These are phyloP conservation scores for Colletotrichum horii DNA, from an alignment of 2,329 filamentous ascomycete genomes.

Conservation along the genomic window DNA sequence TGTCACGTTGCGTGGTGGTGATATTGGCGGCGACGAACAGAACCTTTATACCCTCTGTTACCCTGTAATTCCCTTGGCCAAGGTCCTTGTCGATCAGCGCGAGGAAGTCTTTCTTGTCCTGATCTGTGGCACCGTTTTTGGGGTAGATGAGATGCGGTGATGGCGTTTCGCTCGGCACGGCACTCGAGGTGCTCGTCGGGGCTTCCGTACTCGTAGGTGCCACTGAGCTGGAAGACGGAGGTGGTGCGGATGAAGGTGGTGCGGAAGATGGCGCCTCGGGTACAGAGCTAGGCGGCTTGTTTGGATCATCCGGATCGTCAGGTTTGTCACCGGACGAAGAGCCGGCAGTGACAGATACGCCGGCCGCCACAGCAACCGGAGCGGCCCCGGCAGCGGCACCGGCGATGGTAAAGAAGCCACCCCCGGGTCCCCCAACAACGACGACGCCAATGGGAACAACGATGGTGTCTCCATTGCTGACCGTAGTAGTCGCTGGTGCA, in stretches of 20 bases:
- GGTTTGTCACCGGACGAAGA: not conserved
- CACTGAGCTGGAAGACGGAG: not conserved
- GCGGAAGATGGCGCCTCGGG: not conserved
- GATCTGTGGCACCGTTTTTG: not conserved
- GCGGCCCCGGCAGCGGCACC: not conserved
- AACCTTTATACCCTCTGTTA: not conserved
- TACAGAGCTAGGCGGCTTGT: not conserved
- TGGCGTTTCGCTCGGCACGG: not conserved
- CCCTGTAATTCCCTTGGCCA: not conserved
- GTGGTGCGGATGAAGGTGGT: not conserved
- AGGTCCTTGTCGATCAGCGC: not conserved
- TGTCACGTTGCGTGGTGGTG: not conserved
- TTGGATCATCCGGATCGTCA: not conserved
- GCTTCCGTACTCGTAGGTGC: not conserved
- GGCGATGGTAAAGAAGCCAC: not conserved
- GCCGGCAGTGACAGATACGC: not conserved
- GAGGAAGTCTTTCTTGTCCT: not conserved
- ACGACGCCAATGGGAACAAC: not conserved
- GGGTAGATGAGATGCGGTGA: not conserved
- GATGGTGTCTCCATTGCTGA: not conserved
- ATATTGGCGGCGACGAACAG: not conserved
- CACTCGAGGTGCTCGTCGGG: not conserved
- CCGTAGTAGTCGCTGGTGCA: not conserved
- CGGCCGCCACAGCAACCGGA: not conserved
- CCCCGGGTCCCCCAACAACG: not conserved